Evolutionary conservation across 495 filamentous ascomycete genomes (phyloP), one percentile per base, ranked within the genome.

Genomic region (Ascobolus immersus): DNA sequence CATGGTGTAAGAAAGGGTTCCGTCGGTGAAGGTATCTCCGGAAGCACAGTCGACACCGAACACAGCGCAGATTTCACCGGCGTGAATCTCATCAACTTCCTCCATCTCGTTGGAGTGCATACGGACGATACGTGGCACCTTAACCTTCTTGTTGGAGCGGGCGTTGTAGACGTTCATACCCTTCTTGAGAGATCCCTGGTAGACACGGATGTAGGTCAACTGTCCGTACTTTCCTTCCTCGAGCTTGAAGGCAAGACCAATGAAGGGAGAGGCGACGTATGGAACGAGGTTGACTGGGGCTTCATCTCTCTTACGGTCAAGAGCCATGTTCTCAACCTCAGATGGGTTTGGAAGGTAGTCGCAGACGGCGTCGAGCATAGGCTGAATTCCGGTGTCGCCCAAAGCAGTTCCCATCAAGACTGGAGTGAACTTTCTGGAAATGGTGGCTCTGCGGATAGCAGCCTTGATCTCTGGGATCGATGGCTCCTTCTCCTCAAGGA

Each of bases 101-200:
- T 94, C 89, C 89, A 99, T 86, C 50, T 99, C 89, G 50, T 94
- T 92, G 21, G 81, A 91, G 61, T 99, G 89, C 89, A 99, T 99
- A 28, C 89, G 77, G 30, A 99, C 89, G 46, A 99, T 99, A 44
- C 82, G 74, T 14, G 89, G 89, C 37, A 94, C 70, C 55, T 90
- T 86, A 50, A 99, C 72, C 57, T 86, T 94, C 64, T 94, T 93
- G 51, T 78, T 71, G 33, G 65, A 80, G 39, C 84, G 73, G 7
- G 86, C 78, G 49, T 99, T 99, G 67, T 72, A 92, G 21, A 99
- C 69, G 50, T 78, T 74, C 45, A 72, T 61, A 26, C 80, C 76
- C 62, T 89, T 94, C 54, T 64, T 75, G 37, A 99, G 57, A 14
- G 67, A 66, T 40, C 89, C 89, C 55, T 99, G 89, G 60, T 99